Evolutionary conservation across 768 basidiomycete genomes (phyloP).

Genomic region (Ramaria rubella): DNA sequence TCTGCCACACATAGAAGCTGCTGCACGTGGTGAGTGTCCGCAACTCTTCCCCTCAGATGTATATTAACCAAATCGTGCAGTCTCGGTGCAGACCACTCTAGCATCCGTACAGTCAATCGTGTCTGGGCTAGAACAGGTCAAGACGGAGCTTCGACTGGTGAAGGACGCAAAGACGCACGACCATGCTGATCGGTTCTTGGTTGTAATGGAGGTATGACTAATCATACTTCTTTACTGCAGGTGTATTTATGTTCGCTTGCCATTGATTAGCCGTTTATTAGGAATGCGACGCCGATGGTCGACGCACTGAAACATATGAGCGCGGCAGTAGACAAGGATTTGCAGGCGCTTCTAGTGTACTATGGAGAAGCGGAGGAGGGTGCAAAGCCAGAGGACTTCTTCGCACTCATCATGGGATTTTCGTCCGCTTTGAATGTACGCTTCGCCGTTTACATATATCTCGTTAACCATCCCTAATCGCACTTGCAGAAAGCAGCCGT

Average conservation of each 20-base stretch:
- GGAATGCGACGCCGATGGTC: slow-evolving; percentile 44
- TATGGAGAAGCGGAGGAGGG: slow-evolving; percentile 73
- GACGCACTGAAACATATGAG: slow-evolving; percentile 62
- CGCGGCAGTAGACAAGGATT: slow-evolving; percentile 47
- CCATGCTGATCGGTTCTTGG: slow-evolving; percentile 54
- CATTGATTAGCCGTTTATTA: slow-evolving; percentile 47
- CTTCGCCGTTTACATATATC: slow-evolving; percentile 13
- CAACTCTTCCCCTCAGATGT: slow-evolving; percentile 2
- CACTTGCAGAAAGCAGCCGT: slow-evolving; percentile 59
- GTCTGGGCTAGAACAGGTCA: slow-evolving; percentile 49
- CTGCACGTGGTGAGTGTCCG: slow-evolving; percentile 64
- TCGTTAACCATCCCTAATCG: not conserved
- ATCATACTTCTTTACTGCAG: no score
- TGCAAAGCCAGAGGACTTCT: slow-evolving; percentile 77
- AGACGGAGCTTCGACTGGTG: slow-evolving; percentile 45
- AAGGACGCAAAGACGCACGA: slow-evolving; percentile 26
- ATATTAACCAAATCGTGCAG: slow-evolving; percentile 30
- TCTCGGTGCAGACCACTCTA: slow-evolving; percentile 61
- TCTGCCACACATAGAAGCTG: slow-evolving; percentile 73
- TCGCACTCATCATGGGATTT: slow-evolving; percentile 67
- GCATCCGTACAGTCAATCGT: slow-evolving; percentile 55
- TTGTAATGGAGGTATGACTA: slow-evolving; percentile 57
- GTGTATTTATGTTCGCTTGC: no score
- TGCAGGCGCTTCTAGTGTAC: slow-evolving; percentile 55
- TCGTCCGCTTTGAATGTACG: slow-evolving; percentile 66